Evolutionary conservation across 106 monocot species (phyloP).

Genomic region (Dioscorea zingiberensis): DNA sequence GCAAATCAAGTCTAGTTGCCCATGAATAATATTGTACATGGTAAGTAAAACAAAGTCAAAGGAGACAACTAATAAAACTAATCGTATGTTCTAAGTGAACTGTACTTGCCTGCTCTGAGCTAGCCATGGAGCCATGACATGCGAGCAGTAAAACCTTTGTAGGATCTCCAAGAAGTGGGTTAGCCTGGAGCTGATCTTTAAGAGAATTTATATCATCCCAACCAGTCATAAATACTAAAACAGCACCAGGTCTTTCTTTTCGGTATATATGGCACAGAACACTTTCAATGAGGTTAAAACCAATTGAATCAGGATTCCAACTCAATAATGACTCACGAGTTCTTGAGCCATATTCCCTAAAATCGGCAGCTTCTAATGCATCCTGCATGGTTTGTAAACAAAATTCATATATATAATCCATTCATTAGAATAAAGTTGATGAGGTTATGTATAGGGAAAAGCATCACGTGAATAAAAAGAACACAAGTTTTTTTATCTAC

Average conservation of each 20-base stretch:
- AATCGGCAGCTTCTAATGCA: constrained; percentile 91
- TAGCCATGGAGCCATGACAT: constrained; percentile 98
- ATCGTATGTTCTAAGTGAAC: neutral
- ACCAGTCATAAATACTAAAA: constrained; percentile 99
- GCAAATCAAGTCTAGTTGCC: too few species aligned
- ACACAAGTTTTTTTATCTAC: neutral
- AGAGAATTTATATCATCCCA: constrained; percentile 99
- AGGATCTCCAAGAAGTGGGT: constrained; percentile 88
- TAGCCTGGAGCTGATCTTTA: constrained; percentile 87
- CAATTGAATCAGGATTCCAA: constrained; percentile 99
- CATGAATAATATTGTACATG: too few species aligned
- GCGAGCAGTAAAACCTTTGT: constrained; percentile 86
- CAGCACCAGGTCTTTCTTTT: constrained; percentile 81
- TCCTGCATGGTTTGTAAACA: constrained; percentile 38
- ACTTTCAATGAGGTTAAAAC: constrained; percentile 94
- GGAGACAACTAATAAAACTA: neutral
- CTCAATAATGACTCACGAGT: constrained; percentile 85
- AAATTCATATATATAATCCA: constrained; percentile 3
- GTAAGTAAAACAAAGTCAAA: neutral
- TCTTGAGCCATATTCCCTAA: constrained; percentile 63
- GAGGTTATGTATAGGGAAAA: neutral
- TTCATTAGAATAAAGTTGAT: neutral
- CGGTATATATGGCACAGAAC: constrained; percentile 76
- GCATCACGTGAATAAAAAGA: neutral
- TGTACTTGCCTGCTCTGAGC: constrained; percentile 80